Base-by-base conservation (phyloP, 2,329 filamentous ascomycete species). In the Fusarium sp. region DNA sequence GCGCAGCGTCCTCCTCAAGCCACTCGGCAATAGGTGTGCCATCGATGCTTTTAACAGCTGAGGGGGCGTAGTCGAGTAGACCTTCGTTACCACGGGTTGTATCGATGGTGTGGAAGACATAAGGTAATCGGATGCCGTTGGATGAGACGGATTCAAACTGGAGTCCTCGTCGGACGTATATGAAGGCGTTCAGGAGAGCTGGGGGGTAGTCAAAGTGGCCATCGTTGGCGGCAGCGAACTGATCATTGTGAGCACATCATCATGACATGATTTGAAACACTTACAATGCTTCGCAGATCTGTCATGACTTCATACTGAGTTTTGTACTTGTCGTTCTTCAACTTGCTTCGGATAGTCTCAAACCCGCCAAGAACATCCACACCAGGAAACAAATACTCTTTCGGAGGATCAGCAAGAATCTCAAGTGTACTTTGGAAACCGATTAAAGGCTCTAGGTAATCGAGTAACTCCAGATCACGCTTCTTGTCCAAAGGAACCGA, bases 131-230 rank as follows among this genome's bases (percentile, higher is more conserved):
- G 6, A 66, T 23, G 9, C 72, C 72, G 48, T 74, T 53, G 8
- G 23, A 28, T 4, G 72, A 74, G 1, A 75, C 24, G 6, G 72
- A 66, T 26, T 50, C 37, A 29, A 75, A 66, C n/a, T 57, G 49
- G 4, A 75, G 47, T 3, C 48, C 65, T 33, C 24, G 33, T 23
- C 73, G 73, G 8, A 53, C 21, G 16, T 61, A 75, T 16, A 49
- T 26, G 15, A 75, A 66, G 16, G 57, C 53, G 12, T 68, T 75
- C 48, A 75, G 67, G 2, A 75, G 59, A 8, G 69, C 71, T 2
- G 73, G 65, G 3, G 69, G 62, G 9, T 75, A 75, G 49, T 71
- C 63, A 54, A 75, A 75, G 53, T 75, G 73, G 3, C 66, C 62
- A 23, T 75, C 73, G 18, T 74, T 64, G 10, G 71, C 62, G 11